These are phyloP conservation scores for Ustanciosporium gigantosporum DNA, from an alignment of 1,284 basidiomycete genomes.

Conservation along the genomic window DNA sequence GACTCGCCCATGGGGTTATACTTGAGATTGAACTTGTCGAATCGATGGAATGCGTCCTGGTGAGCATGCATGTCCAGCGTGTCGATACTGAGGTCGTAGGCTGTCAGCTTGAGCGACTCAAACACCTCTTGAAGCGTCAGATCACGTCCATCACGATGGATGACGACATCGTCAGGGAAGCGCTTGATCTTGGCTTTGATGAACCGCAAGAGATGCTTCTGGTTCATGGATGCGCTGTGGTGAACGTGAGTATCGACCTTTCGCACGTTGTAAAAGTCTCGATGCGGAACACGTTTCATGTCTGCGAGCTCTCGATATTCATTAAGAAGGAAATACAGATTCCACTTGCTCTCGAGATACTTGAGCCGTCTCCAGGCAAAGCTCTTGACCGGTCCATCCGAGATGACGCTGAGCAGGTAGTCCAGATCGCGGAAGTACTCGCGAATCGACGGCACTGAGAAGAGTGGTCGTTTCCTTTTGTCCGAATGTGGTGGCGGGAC, in stretches of 20 bases:
- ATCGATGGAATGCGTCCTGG: slow-evolving; percentile 94
- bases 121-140: slow-evolving; percentile 93
- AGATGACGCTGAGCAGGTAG: slow-evolving; percentile 69
- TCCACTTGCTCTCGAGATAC: slow-evolving; percentile 93
- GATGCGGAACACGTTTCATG: slow-evolving; percentile 79
- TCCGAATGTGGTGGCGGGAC: slow-evolving; percentile 5
- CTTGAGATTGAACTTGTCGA: slow-evolving; percentile 70
- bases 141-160: slow-evolving; percentile 86
- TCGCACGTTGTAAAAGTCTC: slow-evolving; percentile 97
- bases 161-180: slow-evolving; percentile 84
- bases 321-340: slow-evolving; percentile 88
- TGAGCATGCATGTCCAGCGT: slow-evolving; percentile 99
- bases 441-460: slow-evolving; percentile 79
- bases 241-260: slow-evolving; percentile 98
- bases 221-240: slow-evolving; percentile 98
- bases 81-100: slow-evolving; percentile 97
- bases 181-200: slow-evolving; percentile 97
- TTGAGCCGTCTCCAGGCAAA: slow-evolving; percentile 91
- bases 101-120: slow-evolving; percentile 88
- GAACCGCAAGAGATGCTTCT: slow-evolving; percentile 98
- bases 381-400: slow-evolving; percentile 91
- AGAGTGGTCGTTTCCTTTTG: slow-evolving; percentile 65
- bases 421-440: slow-evolving; percentile 98
- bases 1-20: slow-evolving; percentile 96
- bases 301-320: slow-evolving; percentile 92